phyloP scores from a whole-genome alignment of 805 yeast species.

The Hanseniaspora pseudoguilliermondii region DNA sequence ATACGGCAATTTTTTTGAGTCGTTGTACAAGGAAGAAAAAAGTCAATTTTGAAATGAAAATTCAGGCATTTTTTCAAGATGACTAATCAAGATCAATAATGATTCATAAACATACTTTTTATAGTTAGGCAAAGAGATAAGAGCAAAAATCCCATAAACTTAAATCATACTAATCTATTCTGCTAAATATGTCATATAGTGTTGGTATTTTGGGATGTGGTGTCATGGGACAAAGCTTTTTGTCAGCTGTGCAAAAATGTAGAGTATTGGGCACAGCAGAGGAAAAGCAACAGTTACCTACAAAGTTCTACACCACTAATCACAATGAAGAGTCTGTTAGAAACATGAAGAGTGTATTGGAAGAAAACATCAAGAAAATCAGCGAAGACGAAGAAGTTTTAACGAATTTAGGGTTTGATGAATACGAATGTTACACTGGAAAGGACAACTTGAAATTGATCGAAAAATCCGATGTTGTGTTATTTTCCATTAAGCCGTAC shows the following conservation, averaged over 20 bases:
- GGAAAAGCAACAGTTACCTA: conserved; percentile 40
- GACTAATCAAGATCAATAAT: too few species aligned
- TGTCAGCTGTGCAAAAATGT: conserved; percentile 50
- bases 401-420: conserved; percentile 25
- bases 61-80: too few species aligned
- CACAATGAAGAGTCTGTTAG: conserved; percentile 32
- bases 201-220: conserved; percentile 84
- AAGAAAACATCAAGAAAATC: conserved; percentile 32
- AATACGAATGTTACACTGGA: conserved; percentile 13
- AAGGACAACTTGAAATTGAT: conserved; percentile 45
- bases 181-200: neutral
- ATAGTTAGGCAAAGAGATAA: too few species aligned
- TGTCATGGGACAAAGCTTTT: conserved; percentile 88
- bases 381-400: conserved; percentile 35
- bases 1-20: too few species aligned
- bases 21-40: too few species aligned
- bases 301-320: conserved; percentile 67
- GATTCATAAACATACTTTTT: too few species aligned
- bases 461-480: conserved; percentile 49
- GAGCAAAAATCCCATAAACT: too few species aligned
- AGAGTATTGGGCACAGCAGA: conserved; percentile 23
- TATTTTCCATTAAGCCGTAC: conserved; percentile 84
- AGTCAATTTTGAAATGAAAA: too few species aligned
- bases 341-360: conserved; percentile 40
- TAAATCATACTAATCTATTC: too few species aligned